Conservation (phyloP, 768 basidiomycete species). For the Boletus bicolor region DNA sequence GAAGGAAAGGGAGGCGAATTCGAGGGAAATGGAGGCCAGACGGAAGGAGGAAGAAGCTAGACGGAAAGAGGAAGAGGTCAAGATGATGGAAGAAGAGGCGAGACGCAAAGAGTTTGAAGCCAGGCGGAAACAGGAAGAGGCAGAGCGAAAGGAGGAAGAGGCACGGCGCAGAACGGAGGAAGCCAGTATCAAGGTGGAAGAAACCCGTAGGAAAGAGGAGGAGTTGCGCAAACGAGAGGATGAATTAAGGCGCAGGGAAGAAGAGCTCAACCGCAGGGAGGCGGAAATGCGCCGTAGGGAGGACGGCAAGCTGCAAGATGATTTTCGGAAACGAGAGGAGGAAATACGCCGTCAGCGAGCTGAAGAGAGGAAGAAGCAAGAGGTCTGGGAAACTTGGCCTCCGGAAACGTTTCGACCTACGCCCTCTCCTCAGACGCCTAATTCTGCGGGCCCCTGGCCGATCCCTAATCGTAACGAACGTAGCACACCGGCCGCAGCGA, state of each 20-base stretch:
- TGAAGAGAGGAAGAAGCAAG: conserved; percentile 31
- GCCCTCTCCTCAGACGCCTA: conserved; percentile 28
- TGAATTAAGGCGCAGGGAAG: conserved; percentile 30
- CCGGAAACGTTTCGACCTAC: conserved; percentile 22
- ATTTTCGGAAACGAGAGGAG: conserved; percentile 31
- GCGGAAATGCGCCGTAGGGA: conserved; percentile 31
- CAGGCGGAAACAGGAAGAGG: conserved; percentile 30
- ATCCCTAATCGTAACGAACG: conserved; percentile 31
- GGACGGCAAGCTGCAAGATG: conserved; percentile 26
- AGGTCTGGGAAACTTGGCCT: conserved; percentile 30
- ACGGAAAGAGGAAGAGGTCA: conserved; percentile 28
- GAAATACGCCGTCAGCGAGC: conserved; percentile 30
- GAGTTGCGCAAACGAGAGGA: conserved; percentile 27
- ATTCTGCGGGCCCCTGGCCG: conserved; percentile 31
- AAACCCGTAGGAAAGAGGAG: conserved; percentile 25
- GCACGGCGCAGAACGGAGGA: conserved; percentile 28
- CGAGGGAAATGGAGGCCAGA: conserved; percentile 27
- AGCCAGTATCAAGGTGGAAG: conserved; percentile 21
- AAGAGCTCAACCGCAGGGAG: conserved; percentile 30
- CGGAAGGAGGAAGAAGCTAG: conserved; percentile 30
- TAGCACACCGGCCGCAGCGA: conserved; percentile 33
- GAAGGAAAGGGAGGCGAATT: conserved; percentile 29
- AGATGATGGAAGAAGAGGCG: conserved; percentile 23
- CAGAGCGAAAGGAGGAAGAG: conserved; percentile 30
- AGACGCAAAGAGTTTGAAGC: conserved; percentile 30